Base-by-base conservation (phyloP, 768 basidiomycete genomes). In the Boletus patriciae region DNA sequence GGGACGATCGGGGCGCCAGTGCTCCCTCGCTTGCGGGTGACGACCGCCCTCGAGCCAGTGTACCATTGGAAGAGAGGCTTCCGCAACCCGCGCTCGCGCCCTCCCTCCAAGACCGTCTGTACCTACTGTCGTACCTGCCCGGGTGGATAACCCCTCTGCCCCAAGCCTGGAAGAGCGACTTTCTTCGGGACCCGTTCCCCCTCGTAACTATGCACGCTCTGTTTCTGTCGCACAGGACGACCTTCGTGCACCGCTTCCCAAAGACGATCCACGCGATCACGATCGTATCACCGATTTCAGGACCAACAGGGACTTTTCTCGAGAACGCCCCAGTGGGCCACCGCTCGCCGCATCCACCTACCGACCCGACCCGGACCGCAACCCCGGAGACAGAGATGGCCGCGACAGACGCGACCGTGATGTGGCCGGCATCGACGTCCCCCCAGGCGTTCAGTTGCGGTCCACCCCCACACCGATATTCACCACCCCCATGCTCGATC, bases 101-200 rank as follows among this genome's bases (percentile, higher is more conserved):
- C 19, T 71, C 73, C 23, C 54, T 77, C 19, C 73, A 77, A 64
- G 77, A 78, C 43, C 75, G 74, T 33, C 62, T 52, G 61, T 42
- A 5, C 19, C 50, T 52, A n/a, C 45, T 29, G 55, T 18, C 15
- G 51, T 48, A 33, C 58, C 63, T 52, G 16, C 62, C n/a, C 65
- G 69, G 15, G 54, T 47, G 44, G 70, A 70, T 9, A 31, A 65
- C 6, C 18, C 53, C 53, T 68, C 72, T 58, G 66, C 72, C 23
- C 68, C 74, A 12, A 75, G 66, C 56, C 63, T 79, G 23, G 78
- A 78, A 69, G 77, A 79, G 50, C 74, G 78, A 55, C 63, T 78
- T 13, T 75, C 77, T 51, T 62, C 68, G 36, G 70, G 66, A 47
- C 69, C 73, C 27, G 6, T 27, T 27, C 27, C 27, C 6, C 27